A percentile compares a stretch with the other conserved stretches of the same genome.
phyloP scores from a whole-genome alignment of 169 alveolate genomes.

The Plasmodium falciparum region DNA sequence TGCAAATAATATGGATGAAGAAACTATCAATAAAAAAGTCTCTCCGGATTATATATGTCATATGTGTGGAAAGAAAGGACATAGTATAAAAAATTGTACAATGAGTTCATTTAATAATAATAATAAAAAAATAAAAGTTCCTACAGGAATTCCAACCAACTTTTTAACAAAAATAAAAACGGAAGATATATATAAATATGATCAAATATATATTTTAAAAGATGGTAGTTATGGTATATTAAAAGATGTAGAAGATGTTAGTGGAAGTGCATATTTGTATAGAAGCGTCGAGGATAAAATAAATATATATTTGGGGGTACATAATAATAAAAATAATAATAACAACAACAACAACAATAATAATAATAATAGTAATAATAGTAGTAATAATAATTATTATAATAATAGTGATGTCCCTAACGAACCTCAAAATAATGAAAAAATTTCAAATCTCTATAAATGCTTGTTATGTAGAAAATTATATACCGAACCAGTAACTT shows the following conservation, averaged over 20 bases:
- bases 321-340: slow-evolving; percentile 77
- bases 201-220: slow-evolving; percentile 84
- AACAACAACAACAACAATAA: not conserved
- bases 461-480: slow-evolving; percentile 86
- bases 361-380: slow-evolving; percentile 5
- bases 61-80: slow-evolving; percentile 92
- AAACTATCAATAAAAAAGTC: slow-evolving; percentile 3
- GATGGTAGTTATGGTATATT: slow-evolving; percentile 90
- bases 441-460: slow-evolving; percentile 78
- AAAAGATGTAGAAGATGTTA: slow-evolving; percentile 88
- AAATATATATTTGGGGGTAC: slow-evolving; percentile 83
- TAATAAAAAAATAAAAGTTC: slow-evolving; percentile 88
- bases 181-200: slow-evolving; percentile 87
- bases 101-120: slow-evolving; percentile 83
- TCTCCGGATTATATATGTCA: slow-evolving; percentile 86
- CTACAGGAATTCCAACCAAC: slow-evolving; percentile 92
- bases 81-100: slow-evolving; percentile 87
- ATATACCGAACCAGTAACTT: slow-evolving; percentile 86
- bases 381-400: slow-evolving; percentile 13
- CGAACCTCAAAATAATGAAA: slow-evolving; percentile 25
- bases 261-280: slow-evolving; percentile 90
- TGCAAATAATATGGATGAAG: slow-evolving; percentile 3
- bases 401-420: not conserved
- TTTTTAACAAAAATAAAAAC: slow-evolving; percentile 84
- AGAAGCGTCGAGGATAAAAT: slow-evolving; percentile 89